Base-by-base conservation (phyloP, 75 land plant genomes). In the Selaginella tamariscina region DNA sequence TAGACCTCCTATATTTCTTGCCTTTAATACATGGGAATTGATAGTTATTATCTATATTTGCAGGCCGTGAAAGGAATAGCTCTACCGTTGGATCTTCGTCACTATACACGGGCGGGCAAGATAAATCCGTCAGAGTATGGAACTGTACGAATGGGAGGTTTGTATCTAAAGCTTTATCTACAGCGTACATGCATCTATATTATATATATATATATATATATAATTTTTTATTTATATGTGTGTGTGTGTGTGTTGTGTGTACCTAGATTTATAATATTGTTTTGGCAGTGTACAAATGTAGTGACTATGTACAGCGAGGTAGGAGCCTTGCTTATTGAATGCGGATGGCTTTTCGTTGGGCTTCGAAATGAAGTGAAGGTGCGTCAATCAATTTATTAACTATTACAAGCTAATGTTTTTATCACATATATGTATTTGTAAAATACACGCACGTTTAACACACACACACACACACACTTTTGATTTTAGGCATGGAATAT, bases 61-160 rank as follows among this genome's bases (percentile, higher is more conserved):
- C 77, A 92, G 97, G 89, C 76, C 55, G 71, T 91, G 2, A 77
- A 79, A 64, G 97, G 86, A 31, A 91, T 95, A 66, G 82, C 82
- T 9, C 65, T 84, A 24, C 97, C 96, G 15, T 13, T 31, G 88
- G 91, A n/a, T 82, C 85, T 0, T 84, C 87, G 68, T 88, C 87
- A 77, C 86, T 95, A 21, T 95, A 86, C 67, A 82, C 93, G 33
- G 99, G 92, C 24, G 84, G 99, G 68, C 84, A 85, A 56, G 99
- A 95, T 68, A 82, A 77, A 66, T 73, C 91, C 0, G 80, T 95
- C 24, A 79, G 83, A 56, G 77, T 84, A 27, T 95, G 99, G 99
- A 96, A 95, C 63, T 85, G 93, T 70, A 80, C 81, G 59, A 80
- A 92, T 33, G 99, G 97, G 23, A 88, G 97, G 97, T 79, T 81